These are phyloP conservation scores for Fusarium abutilonis DNA, from an alignment of 2,329 filamentous ascomycete species.

Conservation along the genomic window DNA sequence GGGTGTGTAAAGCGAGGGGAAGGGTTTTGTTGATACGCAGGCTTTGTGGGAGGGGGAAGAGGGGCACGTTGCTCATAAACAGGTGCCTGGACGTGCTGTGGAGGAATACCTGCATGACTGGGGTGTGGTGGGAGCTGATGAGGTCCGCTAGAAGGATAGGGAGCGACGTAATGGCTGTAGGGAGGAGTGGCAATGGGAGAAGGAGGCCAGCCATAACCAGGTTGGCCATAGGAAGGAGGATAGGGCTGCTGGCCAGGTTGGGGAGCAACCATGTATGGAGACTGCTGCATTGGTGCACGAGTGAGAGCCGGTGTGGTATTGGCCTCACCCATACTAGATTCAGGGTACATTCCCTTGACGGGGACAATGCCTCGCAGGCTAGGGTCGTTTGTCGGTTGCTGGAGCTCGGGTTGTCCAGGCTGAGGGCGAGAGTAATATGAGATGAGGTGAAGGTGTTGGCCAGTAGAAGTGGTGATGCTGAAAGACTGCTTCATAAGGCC, in stretches of 20 bases:
- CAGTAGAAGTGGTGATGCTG: constrained; percentile 90
- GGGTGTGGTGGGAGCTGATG: constrained; percentile 45
- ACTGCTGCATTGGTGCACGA: constrained; percentile 71
- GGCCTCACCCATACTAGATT: constrained; percentile 89
- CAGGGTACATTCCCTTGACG: constrained; percentile 94
- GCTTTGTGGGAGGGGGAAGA: constrained; percentile 51
- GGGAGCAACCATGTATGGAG: constrained; percentile 52
- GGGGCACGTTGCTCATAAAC: constrained; percentile 51
- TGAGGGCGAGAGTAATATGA: constrained; percentile 92
- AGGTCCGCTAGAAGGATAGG: constrained; percentile 49
- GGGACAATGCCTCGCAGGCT: constrained; percentile 83
- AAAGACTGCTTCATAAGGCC: constrained; percentile 99
- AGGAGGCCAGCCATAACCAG: constrained; percentile 64
- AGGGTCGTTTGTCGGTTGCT: constrained; percentile 84
- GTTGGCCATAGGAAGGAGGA: constrained; percentile 55
- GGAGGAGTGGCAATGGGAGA: constrained; percentile 66
- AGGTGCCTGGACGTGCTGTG: constrained; percentile 45
- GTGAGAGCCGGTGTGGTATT: constrained; percentile 84
- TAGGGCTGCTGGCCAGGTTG: constrained; percentile 50
- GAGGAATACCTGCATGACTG: constrained; percentile 45
- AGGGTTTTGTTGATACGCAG: constrained; percentile 48
- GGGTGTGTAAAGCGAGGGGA: constrained; percentile 48
- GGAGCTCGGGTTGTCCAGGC: constrained; percentile 75
- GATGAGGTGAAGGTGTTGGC: constrained; percentile 95
- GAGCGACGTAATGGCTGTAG: constrained; percentile 58